Conservation (phyloP, 2,329 filamentous ascomycete species). For the Aspergillus unguis region DNA sequence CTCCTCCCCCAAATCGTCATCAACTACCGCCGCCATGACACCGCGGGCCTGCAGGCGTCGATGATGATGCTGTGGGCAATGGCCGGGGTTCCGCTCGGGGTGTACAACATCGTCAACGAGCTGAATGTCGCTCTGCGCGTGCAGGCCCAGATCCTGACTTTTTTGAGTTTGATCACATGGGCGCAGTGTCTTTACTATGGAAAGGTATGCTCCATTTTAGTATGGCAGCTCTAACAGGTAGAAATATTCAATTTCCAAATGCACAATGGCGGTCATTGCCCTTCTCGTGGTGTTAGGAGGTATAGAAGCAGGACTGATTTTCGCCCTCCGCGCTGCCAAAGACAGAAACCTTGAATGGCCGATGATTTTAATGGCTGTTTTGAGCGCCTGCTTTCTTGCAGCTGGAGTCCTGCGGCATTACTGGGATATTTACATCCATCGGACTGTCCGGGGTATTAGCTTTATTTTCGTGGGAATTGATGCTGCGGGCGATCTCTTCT, state of each 20-base stretch:
- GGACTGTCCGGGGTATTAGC: slow-evolving; percentile 67
- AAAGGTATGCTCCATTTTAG: too few species aligned
- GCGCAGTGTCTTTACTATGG: slow-evolving; percentile 57
- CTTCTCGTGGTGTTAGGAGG: slow-evolving; percentile 58
- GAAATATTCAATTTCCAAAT: too few species aligned
- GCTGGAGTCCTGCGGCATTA: slow-evolving; percentile 67
- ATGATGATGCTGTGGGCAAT: slow-evolving; percentile 71
- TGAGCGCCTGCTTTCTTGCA: slow-evolving; percentile 62
- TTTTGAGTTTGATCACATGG: slow-evolving; percentile 52
- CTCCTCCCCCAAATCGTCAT: slow-evolving; percentile 67
- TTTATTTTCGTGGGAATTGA: slow-evolving; percentile 71
- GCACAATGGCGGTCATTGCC: slow-evolving; percentile 50
- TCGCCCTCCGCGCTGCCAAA: slow-evolving; percentile 51
- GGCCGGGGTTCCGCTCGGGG: slow-evolving; percentile 64
- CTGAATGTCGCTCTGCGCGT: slow-evolving; percentile 54
- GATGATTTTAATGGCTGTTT: slow-evolving; percentile 61
- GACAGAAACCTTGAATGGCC: slow-evolving; percentile 56
- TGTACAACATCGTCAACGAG: slow-evolving; percentile 55
- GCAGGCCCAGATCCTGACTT: slow-evolving; percentile 56
- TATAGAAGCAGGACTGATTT: slow-evolving; percentile 58
- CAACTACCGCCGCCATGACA: slow-evolving; percentile 65
- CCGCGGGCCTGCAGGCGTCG: slow-evolving; percentile 61
- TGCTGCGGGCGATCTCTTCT: slow-evolving; percentile 65
- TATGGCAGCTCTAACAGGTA: too few species aligned
- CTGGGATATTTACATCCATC: slow-evolving; percentile 64